A percentile compares a stretch with the other conserved stretches of the same genome.
These are phyloP conservation scores for Blastobotrys proliferans DNA, from an alignment of 1,139 yeast genomes.

Conservation along the genomic window DNA sequence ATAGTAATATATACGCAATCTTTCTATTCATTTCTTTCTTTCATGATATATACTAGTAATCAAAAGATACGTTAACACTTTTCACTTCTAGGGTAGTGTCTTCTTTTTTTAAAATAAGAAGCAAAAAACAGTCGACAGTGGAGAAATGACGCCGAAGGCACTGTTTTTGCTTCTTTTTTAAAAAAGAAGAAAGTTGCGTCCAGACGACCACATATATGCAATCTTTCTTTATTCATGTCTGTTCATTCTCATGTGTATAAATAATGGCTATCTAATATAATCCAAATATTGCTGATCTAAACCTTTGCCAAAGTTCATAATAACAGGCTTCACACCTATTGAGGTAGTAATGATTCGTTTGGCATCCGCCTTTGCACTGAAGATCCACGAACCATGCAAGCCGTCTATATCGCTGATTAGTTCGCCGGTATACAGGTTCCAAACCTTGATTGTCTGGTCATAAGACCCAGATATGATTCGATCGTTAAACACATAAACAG, in stretches of 20 bases:
- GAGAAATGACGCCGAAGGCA: too few species aligned
- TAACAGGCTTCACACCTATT: constrained; percentile 33
- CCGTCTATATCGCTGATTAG: constrained; percentile 29
- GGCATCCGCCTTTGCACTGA: constrained; percentile 33
- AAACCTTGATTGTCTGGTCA: constrained; percentile 36
- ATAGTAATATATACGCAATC: too few species aligned
- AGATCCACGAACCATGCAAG: constrained; percentile 36
- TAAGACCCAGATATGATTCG: constrained; percentile 37
- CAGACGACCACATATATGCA: too few species aligned
- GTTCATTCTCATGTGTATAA: neutral
- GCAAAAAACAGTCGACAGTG: too few species aligned
- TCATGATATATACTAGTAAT: neutral
- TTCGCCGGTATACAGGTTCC: constrained; percentile 33
- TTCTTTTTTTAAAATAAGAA: too few species aligned
- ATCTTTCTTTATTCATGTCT: neutral
- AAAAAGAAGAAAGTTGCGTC: too few species aligned
- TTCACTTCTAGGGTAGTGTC: too few species aligned
- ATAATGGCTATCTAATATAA: constrained; percentile 20
- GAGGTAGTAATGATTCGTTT: constrained; percentile 33
- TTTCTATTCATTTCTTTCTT: too few species aligned
- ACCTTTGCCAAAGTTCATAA: constrained; percentile 33
- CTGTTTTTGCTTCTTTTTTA: too few species aligned
- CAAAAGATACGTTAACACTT: neutral
- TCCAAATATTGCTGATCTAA: constrained; percentile 26
- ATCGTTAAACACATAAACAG: constrained; percentile 28